Evolutionary conservation across 78 protist genomes (phyloP).

Genomic region (Planoprotostelium fungivorum): DNA sequence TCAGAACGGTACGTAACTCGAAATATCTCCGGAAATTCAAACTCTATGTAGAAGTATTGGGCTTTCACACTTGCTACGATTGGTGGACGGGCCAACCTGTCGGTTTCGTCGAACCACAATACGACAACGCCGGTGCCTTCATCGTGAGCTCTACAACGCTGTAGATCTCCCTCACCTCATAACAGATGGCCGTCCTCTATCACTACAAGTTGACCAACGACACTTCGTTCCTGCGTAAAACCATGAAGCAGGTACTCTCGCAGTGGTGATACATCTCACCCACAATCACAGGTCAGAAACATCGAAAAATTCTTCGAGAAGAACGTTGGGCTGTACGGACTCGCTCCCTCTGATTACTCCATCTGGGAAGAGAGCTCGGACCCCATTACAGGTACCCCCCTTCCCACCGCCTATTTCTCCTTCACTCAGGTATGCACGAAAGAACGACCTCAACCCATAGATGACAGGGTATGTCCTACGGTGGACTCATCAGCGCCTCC

Average conservation of each 20-base stretch:
- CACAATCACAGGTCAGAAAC: slow-evolving; percentile 2
- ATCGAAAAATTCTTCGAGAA: slow-evolving; percentile 7
- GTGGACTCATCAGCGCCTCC: slow-evolving; percentile 10
- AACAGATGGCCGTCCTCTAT: not conserved
- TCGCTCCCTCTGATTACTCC: slow-evolving; percentile 18
- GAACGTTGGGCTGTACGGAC: not conserved
- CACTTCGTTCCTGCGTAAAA: not conserved
- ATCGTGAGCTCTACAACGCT: not conserved
- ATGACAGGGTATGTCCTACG: slow-evolving; percentile 18
- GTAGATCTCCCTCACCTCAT: no score
- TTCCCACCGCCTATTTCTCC: slow-evolving; percentile 13
- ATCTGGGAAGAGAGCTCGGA: slow-evolving; percentile 45
- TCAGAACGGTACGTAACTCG: no score
- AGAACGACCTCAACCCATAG: not conserved
- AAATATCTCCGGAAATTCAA: no score
- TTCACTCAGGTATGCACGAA: not conserved
- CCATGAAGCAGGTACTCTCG: not conserved
- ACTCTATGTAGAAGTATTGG: no score
- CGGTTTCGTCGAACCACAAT: slow-evolving; percentile 45
- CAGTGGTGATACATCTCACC: no score
- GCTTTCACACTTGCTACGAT: slow-evolving; percentile 30
- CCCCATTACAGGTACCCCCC: not conserved
- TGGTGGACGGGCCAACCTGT: slow-evolving; percentile 15
- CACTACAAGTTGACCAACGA: not conserved
- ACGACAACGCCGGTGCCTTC: slow-evolving; percentile 19